Evolutionary conservation across 2,329 filamentous ascomycete species (phyloP), one percentile per base, ranked within the genome.

Genomic region (Chrysoporthe cubensis): DNA sequence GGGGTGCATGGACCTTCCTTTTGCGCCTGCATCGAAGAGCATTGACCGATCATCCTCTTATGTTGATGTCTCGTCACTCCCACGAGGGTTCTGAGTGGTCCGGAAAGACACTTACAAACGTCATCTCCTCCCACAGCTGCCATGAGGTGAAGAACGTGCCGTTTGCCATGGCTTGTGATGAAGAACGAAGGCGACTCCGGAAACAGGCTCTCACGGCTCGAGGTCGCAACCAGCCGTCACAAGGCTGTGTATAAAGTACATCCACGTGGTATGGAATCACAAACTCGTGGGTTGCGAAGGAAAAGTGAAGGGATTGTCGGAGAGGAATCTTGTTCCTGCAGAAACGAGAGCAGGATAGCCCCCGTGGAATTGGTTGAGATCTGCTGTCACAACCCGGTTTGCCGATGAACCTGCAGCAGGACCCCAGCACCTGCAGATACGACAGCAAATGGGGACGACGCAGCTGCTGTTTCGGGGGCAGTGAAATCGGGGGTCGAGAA

Each of bases 101-200:
- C 6, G 40, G 26, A 32, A 42, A 18, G 13, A 7, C 42, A 84
- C 91, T 84, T 82, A 97, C 94, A 81, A 97, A 93, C 64, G 90
- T 92, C 89, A 97, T 90, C 82, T 97, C 89, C 83, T 96, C 88
- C 94, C 94, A 97, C 74, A 96, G 81, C 73, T 86, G 82, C 94
- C 93, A 97, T 62, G 81, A 83, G 54, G 82, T 74, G 78, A 91
- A 93, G 78, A 93, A 92, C 50, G 74, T 76, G 62, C 71, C 74
- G 74, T 78, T 79, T 61, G 71, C 76, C 80, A 81, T 82, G 62
- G 21, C 18, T 42, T 14, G 7, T 60, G 13, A n/a, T 18, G n/a
- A 48, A 14, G 43, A 21, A 16, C 32, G 43, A 16, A 16, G 34
- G 9, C n/a, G 18, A 37, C 16, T n/a, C 11, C 26, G 26, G 40